These are phyloP conservation scores for Ostreobium quekettii DNA, from an alignment of 139 green algal species.

Conservation along the genomic window DNA sequence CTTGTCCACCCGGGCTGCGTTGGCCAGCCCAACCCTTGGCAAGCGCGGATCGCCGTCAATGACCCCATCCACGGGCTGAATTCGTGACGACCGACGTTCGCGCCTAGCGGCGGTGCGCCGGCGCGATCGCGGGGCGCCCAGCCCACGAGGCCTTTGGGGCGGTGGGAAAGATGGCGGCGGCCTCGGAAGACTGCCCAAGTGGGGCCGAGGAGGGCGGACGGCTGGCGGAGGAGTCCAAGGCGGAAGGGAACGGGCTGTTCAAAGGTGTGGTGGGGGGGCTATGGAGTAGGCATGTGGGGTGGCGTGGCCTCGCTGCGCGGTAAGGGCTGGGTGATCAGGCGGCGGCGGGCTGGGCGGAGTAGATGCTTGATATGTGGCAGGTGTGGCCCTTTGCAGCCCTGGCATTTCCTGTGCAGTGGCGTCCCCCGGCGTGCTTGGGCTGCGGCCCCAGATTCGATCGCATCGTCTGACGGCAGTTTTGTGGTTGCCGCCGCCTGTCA, in stretches of 20 bases:
- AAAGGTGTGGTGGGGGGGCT: conserved; percentile 27
- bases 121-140: no score
- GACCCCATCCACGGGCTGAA: no score
- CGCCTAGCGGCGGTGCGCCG: no score
- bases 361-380: not conserved
- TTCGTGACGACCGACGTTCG: no score
- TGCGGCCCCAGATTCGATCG: not conserved
- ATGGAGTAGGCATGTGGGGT: not conserved
- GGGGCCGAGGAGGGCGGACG: no score
- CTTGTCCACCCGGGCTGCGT: no score
- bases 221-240: conserved; percentile 34
- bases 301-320: conserved; percentile 5
- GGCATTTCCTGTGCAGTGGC: not conserved
- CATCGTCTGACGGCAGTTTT: not conserved
- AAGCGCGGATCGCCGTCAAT: no score
- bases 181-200: no score
- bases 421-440: no score
- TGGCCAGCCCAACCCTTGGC: no score
- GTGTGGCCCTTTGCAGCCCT: not conserved
- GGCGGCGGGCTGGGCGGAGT: not conserved
- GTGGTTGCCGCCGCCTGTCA: conserved; percentile 23
- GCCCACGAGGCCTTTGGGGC: no score
- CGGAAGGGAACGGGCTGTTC: conserved; percentile 42
- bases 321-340: not conserved
- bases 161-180: no score